Percentiles rank a stretch among this genome's conserved stretches.
These are phyloP conservation scores for Kurtzmaniella quercitrusa DNA, from an alignment of 1,139 yeast species.

Conservation along the genomic window DNA sequence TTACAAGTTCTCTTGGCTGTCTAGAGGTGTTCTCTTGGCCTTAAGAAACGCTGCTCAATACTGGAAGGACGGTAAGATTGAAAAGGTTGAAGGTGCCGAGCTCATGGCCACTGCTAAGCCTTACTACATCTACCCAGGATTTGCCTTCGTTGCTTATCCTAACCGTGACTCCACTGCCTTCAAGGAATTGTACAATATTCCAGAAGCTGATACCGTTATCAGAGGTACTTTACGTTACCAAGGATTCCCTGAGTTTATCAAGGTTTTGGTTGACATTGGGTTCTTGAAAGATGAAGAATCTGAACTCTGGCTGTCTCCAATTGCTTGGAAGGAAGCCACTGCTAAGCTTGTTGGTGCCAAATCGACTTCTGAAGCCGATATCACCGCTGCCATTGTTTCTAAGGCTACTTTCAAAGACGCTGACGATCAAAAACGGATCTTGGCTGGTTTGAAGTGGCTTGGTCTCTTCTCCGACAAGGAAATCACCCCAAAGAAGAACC, in stretches of 20 bases:
- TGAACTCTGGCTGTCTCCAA: slow-evolving; percentile 52
- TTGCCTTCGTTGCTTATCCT: slow-evolving; percentile 91
- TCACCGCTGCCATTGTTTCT: slow-evolving; percentile 68
- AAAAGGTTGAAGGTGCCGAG: slow-evolving; percentile 77
- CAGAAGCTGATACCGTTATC: slow-evolving; percentile 95
- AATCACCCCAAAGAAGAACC: slow-evolving; percentile 87
- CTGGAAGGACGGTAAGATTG: slow-evolving; percentile 83
- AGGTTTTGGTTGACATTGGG: slow-evolving; percentile 91
- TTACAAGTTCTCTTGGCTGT: slow-evolving; percentile 98
- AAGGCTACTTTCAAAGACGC: slow-evolving; percentile 78
- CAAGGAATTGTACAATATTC: slow-evolving; percentile 86
- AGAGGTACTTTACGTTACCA: slow-evolving; percentile 97
- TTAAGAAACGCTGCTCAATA: slow-evolving; percentile 89
- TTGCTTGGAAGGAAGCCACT: slow-evolving; percentile 87
- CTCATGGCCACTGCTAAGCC: slow-evolving; percentile 95
- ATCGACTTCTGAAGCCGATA: slow-evolving; percentile 66
- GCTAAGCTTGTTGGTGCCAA: slow-evolving; percentile 70
- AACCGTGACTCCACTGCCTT: slow-evolving; percentile 96
- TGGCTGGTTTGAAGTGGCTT: slow-evolving; percentile 89
- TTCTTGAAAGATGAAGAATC: slow-evolving; percentile 75
- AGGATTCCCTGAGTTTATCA: slow-evolving; percentile 97
- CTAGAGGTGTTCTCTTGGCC: slow-evolving; percentile 95
- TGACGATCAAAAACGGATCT: slow-evolving; percentile 80
- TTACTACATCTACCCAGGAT: slow-evolving; percentile 93
- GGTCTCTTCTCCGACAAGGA: slow-evolving; percentile 77